Evolutionary conservation across 2,329 filamentous ascomycete genomes (phyloP).

Genomic region (Leptographium procerum): DNA sequence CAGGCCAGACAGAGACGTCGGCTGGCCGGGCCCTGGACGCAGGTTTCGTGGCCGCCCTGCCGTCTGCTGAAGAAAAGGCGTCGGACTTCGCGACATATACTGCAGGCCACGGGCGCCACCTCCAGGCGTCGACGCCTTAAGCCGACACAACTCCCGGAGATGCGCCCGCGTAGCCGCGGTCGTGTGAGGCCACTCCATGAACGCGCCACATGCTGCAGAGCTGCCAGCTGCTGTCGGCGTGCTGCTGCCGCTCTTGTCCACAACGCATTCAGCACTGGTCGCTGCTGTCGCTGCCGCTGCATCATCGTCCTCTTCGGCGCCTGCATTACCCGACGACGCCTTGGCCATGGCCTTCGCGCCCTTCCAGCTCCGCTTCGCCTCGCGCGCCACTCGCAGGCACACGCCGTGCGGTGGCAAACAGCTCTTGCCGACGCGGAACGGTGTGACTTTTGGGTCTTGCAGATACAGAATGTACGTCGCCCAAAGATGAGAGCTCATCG

Average conservation of each 20-base stretch:
- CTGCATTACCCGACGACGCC: not conserved
- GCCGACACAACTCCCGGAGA: slow-evolving; percentile 50
- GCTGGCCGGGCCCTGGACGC: not conserved
- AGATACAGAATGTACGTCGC: slow-evolving; percentile 53
- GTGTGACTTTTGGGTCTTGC: slow-evolving; percentile 56
- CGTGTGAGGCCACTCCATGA: slow-evolving; percentile 53
- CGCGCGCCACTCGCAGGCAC: slow-evolving; percentile 52
- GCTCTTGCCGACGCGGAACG: slow-evolving; percentile 51
- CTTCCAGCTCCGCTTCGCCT: slow-evolving; percentile 56
- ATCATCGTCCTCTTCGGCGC: not conserved
- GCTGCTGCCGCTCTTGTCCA: slow-evolving; percentile 37
- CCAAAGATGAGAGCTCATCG: slow-evolving; percentile 57
- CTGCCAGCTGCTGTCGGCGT: slow-evolving; percentile 37
- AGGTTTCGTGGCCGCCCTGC: not conserved
- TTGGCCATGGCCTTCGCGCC: slow-evolving; percentile 35
- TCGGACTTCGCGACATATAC: slow-evolving; percentile 41
- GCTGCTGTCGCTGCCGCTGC: not conserved
- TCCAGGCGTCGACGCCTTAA: slow-evolving; percentile 33
- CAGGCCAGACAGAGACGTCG: slow-evolving; percentile 20
- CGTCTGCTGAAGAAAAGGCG: slow-evolving; percentile 40
- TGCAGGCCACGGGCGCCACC: slow-evolving; percentile 29
- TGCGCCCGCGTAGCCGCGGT: slow-evolving; percentile 50
- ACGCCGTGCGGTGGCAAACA: slow-evolving; percentile 54
- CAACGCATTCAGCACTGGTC: slow-evolving; percentile 10
- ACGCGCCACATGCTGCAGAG: slow-evolving; percentile 24